These are phyloP conservation scores for Sugiyamaella grinbergsii DNA, from an alignment of 1,139 yeast genomes.

Conservation along the genomic window DNA sequence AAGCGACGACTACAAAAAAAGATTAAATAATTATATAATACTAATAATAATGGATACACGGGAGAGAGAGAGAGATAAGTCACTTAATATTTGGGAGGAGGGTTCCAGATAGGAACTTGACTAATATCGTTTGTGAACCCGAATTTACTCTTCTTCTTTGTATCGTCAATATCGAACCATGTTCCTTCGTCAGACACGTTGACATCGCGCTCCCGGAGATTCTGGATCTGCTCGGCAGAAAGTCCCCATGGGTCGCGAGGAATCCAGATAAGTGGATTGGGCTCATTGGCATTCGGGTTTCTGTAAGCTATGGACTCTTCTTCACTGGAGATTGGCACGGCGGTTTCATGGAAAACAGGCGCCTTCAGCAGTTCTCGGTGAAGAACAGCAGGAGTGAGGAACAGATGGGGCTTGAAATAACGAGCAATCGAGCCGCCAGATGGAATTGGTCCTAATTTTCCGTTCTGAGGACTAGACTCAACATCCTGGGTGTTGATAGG, in stretches of 20 bases:
- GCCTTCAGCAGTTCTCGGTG: constrained; percentile 43
- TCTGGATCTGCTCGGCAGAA: constrained; percentile 59
- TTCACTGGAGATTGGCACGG: constrained; percentile 38
- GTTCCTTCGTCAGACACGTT: constrained; percentile 70
- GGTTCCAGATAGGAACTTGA: constrained; percentile 35
- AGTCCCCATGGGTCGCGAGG: constrained; percentile 85
- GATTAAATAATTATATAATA: too few species aligned
- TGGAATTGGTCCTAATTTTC: constrained; percentile 17
- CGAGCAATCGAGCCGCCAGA: constrained; percentile 32
- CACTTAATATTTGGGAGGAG: constrained; percentile 26
- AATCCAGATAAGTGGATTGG: constrained; percentile 80
- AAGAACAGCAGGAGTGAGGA: constrained; percentile 42
- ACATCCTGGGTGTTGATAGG: constrained; percentile 10
- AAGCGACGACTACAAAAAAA: too few species aligned
- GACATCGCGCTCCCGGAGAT: constrained; percentile 45
- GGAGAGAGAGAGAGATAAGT: not conserved
- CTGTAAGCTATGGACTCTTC: constrained; percentile 61
- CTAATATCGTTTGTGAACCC: constrained; percentile 28
- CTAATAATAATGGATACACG: not conserved
- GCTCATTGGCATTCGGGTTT: constrained; percentile 68
- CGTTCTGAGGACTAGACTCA: constrained; percentile 13
- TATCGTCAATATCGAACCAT: constrained; percentile 51
- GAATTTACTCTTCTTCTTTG: constrained; percentile 35
- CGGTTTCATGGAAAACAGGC: constrained; percentile 48
- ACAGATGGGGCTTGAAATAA: constrained; percentile 62